Percentiles rank a stretch among this genome's conserved stretches.
Evolutionary conservation across 768 basidiomycete genomes (phyloP).

Genomic region (Boletellus sp.): DNA sequence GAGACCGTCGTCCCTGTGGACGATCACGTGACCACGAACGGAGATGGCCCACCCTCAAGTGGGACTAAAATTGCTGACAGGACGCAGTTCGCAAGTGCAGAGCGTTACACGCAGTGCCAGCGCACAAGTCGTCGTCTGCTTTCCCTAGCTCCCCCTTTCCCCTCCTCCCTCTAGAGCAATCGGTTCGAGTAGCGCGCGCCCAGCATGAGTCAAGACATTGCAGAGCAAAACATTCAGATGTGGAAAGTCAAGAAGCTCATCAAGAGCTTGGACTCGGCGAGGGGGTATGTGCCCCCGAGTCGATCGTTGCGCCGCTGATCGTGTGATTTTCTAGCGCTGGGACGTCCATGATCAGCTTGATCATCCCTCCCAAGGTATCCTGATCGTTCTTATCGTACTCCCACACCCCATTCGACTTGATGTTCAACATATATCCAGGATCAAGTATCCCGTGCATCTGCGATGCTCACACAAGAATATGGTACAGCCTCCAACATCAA

Average conservation of each 20-base stretch:
- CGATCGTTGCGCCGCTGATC: slow-evolving; percentile 19
- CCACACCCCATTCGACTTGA: neutral
- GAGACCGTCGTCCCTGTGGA: neutral
- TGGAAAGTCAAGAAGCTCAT: slow-evolving; percentile 99
- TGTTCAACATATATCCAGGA: slow-evolving; percentile 43
- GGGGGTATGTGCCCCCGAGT: slow-evolving; percentile 26
- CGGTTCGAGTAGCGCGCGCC: slow-evolving; percentile 21
- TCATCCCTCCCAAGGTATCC: slow-evolving; percentile 87
- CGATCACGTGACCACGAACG: slow-evolving; percentile 15
- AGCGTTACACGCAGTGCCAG: neutral
- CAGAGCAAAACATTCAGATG: slow-evolving; percentile 96
- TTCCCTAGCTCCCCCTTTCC: slow-evolving; percentile 20
- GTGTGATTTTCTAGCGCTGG: slow-evolving; percentile 59
- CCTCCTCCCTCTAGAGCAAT: slow-evolving; percentile 19
- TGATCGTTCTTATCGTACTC: slow-evolving; percentile 11
- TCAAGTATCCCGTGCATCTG: slow-evolving; percentile 91
- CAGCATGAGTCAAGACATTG: slow-evolving; percentile 78
- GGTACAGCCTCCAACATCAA: slow-evolving; percentile 99
- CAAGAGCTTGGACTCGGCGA: slow-evolving; percentile 92
- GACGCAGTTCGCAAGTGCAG: slow-evolving; percentile 14
- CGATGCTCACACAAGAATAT: slow-evolving; percentile 97
- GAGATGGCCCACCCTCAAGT: slow-evolving; percentile 22
- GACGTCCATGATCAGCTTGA: slow-evolving; percentile 98
- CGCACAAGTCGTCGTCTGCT: neutral
- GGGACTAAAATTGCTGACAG: neutral